phyloP scores from a whole-genome alignment of 2,329 filamentous ascomycete genomes.

The Cyanodermella asteris region DNA sequence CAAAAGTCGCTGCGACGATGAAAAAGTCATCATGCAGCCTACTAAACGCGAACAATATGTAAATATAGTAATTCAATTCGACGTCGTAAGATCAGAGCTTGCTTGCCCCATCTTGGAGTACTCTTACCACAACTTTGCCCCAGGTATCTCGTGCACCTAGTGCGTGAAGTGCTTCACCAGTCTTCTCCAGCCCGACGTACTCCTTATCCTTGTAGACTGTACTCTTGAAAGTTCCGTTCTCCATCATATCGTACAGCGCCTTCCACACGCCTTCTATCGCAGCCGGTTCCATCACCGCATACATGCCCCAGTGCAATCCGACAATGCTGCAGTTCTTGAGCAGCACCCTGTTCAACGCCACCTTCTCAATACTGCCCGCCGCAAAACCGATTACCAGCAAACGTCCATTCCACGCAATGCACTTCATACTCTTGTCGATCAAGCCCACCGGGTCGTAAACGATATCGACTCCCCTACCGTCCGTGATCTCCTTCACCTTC shows the following conservation, averaged over 20 bases:
- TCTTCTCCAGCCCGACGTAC: constrained; percentile 61
- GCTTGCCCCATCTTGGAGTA: constrained; percentile 41
- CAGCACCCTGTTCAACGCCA: constrained; percentile 77
- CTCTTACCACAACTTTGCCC: constrained; percentile 86
- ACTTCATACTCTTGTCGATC: constrained; percentile 73
- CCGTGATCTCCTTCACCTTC: constrained; percentile 54
- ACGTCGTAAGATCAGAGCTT: too few relatives aligned
- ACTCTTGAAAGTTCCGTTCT: constrained; percentile 54
- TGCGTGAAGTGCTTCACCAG: constrained; percentile 54
- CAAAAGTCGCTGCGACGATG: too few relatives aligned
- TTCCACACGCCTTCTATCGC: constrained; percentile 56
- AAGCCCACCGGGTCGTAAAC: constrained; percentile 89
- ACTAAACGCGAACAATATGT: too few relatives aligned
- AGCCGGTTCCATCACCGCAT: constrained; percentile 49
- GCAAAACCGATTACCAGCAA: constrained; percentile 80
- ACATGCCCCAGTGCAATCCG: constrained; percentile 80
- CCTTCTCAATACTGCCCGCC: constrained; percentile 67
- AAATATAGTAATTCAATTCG: too few relatives aligned
- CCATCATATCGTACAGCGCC: constrained; percentile 58
- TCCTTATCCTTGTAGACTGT: constrained; percentile 66
- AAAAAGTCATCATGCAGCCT: too few relatives aligned
- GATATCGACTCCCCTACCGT: constrained; percentile 59
- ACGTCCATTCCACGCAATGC: constrained; percentile 79
- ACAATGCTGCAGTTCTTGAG: constrained; percentile 85
- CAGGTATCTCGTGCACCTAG: constrained; percentile 67